A percentile compares a stretch with the other conserved stretches of the same genome.
Evolutionary conservation across 108 stramenopile species (phyloP).

Genomic region (Cyclostephanos tholiformis): DNA sequence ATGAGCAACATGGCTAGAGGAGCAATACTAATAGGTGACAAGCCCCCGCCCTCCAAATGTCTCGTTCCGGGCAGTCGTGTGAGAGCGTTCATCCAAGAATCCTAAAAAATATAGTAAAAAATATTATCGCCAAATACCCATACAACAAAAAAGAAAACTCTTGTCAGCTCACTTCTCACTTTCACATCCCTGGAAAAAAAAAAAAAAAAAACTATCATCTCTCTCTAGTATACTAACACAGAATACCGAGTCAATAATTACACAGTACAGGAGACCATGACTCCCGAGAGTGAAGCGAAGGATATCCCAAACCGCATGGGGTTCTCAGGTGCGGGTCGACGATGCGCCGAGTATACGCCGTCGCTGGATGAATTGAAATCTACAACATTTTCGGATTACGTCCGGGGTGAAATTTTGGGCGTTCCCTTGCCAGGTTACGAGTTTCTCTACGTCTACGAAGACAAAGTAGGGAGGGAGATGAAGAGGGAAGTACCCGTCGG

Average conservation of each 20-base stretch:
- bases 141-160: too few species aligned
- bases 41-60: too few species aligned
- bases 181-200: too few species aligned
- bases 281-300: conserved; percentile 2
- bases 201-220: too few species aligned
- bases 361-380: conserved; percentile 64
- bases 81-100: too few species aligned
- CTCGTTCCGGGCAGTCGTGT: too few species aligned
- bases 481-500: conserved; percentile 19
- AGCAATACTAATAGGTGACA: too few species aligned
- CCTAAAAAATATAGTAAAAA: too few species aligned
- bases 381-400: conserved; percentile 72
- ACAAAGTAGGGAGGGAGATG: conserved; percentile 28
- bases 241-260: too few species aligned
- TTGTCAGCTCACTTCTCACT: too few species aligned
- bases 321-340: conserved; percentile 4
- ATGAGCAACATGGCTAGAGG: too few species aligned
- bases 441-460: conserved; percentile 44
- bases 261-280: background rate
- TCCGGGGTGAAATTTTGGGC: conserved; percentile 64
- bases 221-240: background rate
- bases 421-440: conserved; percentile 56
- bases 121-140: too few species aligned
- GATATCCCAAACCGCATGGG: background rate
- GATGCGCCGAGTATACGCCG: conserved; percentile 60